Conservation (phyloP, 148 eudicot species). For the Diospyros lotus region DNA sequence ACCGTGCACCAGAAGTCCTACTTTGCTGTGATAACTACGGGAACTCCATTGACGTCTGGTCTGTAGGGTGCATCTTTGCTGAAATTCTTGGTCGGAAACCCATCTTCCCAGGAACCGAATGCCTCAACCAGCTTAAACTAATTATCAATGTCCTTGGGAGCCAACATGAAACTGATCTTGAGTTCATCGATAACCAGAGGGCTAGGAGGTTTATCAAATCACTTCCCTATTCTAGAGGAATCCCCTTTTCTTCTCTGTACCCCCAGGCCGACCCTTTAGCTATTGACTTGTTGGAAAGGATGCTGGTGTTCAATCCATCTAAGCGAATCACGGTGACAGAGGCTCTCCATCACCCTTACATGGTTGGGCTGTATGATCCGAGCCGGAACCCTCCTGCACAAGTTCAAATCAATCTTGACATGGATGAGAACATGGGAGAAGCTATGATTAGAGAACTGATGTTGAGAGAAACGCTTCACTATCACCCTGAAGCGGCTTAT, state of each 20-base stretch:
- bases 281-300: slow-evolving; percentile 18
- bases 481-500: slow-evolving; percentile 21
- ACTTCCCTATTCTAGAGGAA: slow-evolving; percentile 19
- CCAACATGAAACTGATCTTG: slow-evolving; percentile 14
- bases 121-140: slow-evolving; percentile 21
- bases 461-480: slow-evolving; percentile 21
- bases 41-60: slow-evolving; percentile 23
- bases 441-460: slow-evolving; percentile 20
- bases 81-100: slow-evolving; percentile 25
- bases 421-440: slow-evolving; percentile 26
- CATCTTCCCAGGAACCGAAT: slow-evolving; percentile 22
- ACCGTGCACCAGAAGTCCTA: slow-evolving; percentile 24
- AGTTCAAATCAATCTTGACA: slow-evolving; percentile 18
- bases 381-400: slow-evolving; percentile 19
- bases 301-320: slow-evolving; percentile 23
- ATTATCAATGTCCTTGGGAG: slow-evolving; percentile 23
- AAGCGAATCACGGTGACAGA: slow-evolving; percentile 21
- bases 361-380: slow-evolving; percentile 18
- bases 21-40: slow-evolving; percentile 25
- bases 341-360: slow-evolving; percentile 21
- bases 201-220: slow-evolving; percentile 20
- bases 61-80: slow-evolving; percentile 25
- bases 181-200: slow-evolving; percentile 13
- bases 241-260: slow-evolving; percentile 16
- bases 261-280: slow-evolving; percentile 21